A percentile compares a stretch with the other conserved stretches of the same genome.
Evolutionary conservation across 23 red algal genomes (phyloP).

Genomic region (Gracilaria caudata): DNA sequence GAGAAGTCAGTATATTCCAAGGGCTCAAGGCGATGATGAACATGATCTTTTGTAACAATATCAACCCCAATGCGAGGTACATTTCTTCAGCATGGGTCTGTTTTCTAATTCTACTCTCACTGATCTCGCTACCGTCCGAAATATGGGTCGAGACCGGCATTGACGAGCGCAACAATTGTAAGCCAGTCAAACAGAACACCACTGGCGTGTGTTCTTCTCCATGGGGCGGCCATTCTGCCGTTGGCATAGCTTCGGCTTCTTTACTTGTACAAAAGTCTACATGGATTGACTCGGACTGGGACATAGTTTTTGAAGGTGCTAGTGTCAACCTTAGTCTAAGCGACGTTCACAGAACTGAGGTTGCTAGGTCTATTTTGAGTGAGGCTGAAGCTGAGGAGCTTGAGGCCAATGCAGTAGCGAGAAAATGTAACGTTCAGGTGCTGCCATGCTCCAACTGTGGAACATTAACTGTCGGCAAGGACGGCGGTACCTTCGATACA

Average conservation of each 20-base stretch:
- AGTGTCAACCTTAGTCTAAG: conserved; percentile 3
- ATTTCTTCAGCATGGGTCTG: conserved; percentile 15
- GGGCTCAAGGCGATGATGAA: background rate
- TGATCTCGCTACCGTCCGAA: conserved; percentile 15
- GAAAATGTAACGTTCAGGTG: background rate
- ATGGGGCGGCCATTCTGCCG: conserved; percentile 32
- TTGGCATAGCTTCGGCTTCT: conserved; percentile 16
- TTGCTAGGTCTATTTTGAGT: background rate
- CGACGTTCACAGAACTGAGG: background rate
- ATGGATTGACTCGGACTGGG: conserved; percentile 37
- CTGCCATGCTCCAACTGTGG: conserved; percentile 3
- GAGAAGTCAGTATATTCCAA: background rate
- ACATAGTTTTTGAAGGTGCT: conserved; percentile 16
- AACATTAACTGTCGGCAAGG: background rate
- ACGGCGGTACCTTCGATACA: conserved; percentile 22
- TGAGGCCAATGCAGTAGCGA: background rate
- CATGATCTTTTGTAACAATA: background rate
- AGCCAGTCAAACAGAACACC: background rate
- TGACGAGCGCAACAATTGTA: background rate
- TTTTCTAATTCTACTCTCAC: conserved; percentile 18
- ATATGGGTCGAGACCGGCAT: conserved; percentile 28
- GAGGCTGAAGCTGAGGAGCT: background rate
- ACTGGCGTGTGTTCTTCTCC: conserved; percentile 24
- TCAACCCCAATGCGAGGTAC: background rate
- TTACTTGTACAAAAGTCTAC: conserved; percentile 16